Base-by-base conservation (phyloP, 1,139 yeast species). In the Pichia sp. region DNA sequence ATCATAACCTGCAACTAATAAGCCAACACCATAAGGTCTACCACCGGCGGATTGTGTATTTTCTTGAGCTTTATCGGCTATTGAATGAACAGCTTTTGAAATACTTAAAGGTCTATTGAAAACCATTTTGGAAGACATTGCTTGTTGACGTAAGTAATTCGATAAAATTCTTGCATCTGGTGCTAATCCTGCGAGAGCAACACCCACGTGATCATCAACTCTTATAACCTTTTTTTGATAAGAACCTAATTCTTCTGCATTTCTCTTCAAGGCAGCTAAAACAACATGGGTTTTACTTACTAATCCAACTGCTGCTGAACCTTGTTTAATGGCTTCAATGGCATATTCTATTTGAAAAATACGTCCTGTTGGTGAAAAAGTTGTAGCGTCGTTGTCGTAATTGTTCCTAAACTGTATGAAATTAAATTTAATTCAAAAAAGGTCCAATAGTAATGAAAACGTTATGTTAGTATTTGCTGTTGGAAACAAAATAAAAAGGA, bases 1-100 rank as follows among this genome's bases (percentile, higher is more conserved):
- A 66, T 92, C 99, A 64, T 79, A 79, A 27, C 99, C 99, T n/a
- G 88, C 83, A 47, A 92, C 79, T 53, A 92, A 72, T 56, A 92
- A 74, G 4, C 98, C 99, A 27, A 92, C 98, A 56, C 99, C 99
- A 65, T 92, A 92, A 11, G 98, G 98, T 66, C 98, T 82, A 18
- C 94, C 84, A 9, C 97, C 98, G 62, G 92, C 89, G 53, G 88
- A 83, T 70, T 92, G 98, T 42, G 99, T 92, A 69, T 92, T 92
- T 59, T 81, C 83, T 70, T 92, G 99, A 0, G 99, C 98, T 71
- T 92, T 92, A 68, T 90, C 97, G 36, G 97, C 96, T 62, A 92
- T 80, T 49, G 90, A 72, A 59, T 80, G 75, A 18, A 88, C 96
- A 2, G 97, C 96, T 58, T 84, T 82, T 47, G 85, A 80, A 29